Evolutionary conservation across 2,329 filamentous ascomycete genomes (phyloP), one percentile per base, ranked within the genome.

Genomic region (Monilinia aucupariae): DNA sequence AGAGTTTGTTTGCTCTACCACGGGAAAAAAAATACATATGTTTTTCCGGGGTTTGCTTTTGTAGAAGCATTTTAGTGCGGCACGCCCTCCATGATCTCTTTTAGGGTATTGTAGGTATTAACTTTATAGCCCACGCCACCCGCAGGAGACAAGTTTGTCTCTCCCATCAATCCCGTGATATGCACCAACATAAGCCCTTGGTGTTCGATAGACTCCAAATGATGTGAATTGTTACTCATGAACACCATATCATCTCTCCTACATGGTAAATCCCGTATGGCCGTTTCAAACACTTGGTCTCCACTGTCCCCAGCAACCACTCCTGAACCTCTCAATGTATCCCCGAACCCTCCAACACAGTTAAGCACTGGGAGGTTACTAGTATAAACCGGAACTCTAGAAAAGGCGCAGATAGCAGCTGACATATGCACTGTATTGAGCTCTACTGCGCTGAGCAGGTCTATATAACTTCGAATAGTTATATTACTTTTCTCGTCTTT

Each of bases 361-460:
- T 13, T 1, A 1, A 1, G n/a, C 0, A 2, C 43, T 9, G 9
- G 0, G 17, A 43, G 5, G 12, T 3, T 9, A 55, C 8, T 3
- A 15, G n/a, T 45, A 55, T 55, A 43, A n/a, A 55, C 12, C 3
- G 20, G 17, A 45, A 43, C 41, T 22, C 20, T 45, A 15, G 48
- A 30, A 12, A 32, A 9, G 8, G 9, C 9, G 20, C 15, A 54
- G 37, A n/a, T n/a, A n/a, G 37, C 4, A 9, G 5, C 3, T 54
- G 22, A 22, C 17, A 25, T 43, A 20, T 30, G 13, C 27, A 45
- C 20, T n/a, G 3, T 20, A 32, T 45, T 20, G 20, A 32, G 9
- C 15, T 10, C 22, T 32, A 32, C 12, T 45, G 41, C 10, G 17
- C 32, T 34, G 10, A 22, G 3, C 39, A 45, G 20, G 27, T 22